These are phyloP conservation scores for Lotmaria passim DNA, from an alignment of 208 protist genomes.

Conservation along the genomic window DNA sequence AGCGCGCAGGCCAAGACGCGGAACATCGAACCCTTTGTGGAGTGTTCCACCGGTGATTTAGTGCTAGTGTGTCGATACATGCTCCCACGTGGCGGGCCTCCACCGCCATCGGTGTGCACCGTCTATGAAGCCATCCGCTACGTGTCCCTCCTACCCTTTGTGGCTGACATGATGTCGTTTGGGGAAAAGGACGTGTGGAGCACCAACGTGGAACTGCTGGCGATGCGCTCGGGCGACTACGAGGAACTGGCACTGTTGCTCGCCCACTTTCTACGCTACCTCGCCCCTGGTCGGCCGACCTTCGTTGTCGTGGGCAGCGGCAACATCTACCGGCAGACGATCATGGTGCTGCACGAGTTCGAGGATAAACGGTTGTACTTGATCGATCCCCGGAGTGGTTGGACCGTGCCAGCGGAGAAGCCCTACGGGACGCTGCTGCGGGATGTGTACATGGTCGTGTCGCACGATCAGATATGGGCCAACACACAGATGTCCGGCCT, in stretches of 20 bases:
- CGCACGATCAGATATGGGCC: constrained; percentile 81
- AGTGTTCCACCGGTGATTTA: constrained; percentile 73
- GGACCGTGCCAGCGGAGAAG: constrained; percentile 41
- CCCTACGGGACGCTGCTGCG: constrained; percentile 61
- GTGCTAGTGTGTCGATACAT: constrained; percentile 78
- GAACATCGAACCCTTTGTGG: constrained; percentile 76
- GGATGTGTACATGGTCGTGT: constrained; percentile 78
- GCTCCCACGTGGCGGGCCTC: constrained; percentile 62
- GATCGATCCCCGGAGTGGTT: constrained; percentile 77
- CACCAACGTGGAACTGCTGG: constrained; percentile 78
- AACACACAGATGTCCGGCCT: constrained; percentile 81
- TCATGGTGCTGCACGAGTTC: constrained; percentile 75
- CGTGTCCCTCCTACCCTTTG: constrained; percentile 72
- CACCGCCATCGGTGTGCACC: constrained; percentile 60
- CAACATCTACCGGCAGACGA: constrained; percentile 58
- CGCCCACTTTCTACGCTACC: constrained; percentile 70
- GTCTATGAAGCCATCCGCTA: constrained; percentile 80
- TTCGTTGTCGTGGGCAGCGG: constrained; percentile 69
- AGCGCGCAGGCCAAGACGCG: constrained; percentile 64
- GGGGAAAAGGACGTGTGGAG: constrained; percentile 73
- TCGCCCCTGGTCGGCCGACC: constrained; percentile 57
- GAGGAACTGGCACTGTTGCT: constrained; percentile 83
- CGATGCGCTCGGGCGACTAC: constrained; percentile 67
- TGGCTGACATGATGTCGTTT: constrained; percentile 65
- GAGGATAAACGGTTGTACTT: constrained; percentile 53